phyloP scores from a whole-genome alignment of 345 rosid genomes.

The Boechera divaricarpa region DNA sequence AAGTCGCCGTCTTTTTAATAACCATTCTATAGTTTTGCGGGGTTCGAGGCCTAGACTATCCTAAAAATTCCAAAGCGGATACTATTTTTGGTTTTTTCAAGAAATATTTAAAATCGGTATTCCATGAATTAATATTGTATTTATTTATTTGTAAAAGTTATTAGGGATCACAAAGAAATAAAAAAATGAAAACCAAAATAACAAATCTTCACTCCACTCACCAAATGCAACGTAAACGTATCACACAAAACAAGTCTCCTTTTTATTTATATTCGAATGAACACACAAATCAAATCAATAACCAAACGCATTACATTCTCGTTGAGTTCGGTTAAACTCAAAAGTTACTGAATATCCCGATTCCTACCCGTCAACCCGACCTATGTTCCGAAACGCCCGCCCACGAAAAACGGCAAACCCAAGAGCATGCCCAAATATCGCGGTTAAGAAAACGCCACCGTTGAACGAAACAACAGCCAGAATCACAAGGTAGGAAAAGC shows the following conservation, averaged over 20 bases:
- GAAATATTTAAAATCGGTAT: too few relatives aligned
- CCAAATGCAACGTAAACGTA: neutral
- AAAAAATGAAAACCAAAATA: constrained; percentile 21
- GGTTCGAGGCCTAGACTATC: too few relatives aligned
- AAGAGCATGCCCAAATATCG: constrained; percentile 71
- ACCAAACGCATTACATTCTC: constrained; percentile 8
- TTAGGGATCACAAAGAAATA: neutral
- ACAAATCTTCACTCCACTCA: constrained; percentile 12
- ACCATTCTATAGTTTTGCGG: too few relatives aligned
- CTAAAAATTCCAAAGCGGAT: too few relatives aligned
- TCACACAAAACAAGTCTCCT: constrained; percentile 17
- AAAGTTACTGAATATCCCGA: neutral
- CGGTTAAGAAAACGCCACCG: constrained; percentile 74
- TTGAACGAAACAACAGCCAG: constrained; percentile 84
- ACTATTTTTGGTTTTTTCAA: too few relatives aligned
- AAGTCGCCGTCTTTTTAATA: too few relatives aligned
- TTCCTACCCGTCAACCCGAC: constrained; percentile 43
- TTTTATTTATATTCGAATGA: neutral
- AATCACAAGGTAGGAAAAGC: constrained; percentile 72
- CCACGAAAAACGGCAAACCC: constrained; percentile 73
- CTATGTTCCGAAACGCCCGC: constrained; percentile 49
- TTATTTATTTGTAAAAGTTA: neutral
- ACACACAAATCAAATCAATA: constrained; percentile 10
- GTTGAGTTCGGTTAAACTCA: neutral
- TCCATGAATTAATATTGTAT: neutral